These are phyloP conservation scores for Straminergon stramineum DNA, from an alignment of 225 moss, liverwort and hornwort species.

Conservation along the genomic window DNA sequence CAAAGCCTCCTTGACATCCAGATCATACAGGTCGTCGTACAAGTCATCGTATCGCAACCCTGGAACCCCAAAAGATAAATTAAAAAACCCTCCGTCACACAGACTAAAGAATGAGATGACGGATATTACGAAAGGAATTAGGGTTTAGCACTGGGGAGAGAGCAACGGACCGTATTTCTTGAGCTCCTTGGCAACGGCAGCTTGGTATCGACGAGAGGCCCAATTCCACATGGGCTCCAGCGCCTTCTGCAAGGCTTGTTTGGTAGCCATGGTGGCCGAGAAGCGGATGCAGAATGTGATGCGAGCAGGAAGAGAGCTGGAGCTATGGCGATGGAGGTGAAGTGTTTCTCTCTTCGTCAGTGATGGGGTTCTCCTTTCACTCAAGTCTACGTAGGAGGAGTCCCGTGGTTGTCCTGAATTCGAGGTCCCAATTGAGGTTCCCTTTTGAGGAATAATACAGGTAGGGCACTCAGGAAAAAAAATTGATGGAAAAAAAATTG, in stretches of 20 bases:
- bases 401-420: background rate
- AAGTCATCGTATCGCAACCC: constrained; percentile 57
- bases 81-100: background rate
- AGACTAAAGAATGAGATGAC: background rate
- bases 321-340: background rate
- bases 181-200: constrained; percentile 79
- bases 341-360: background rate
- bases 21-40: constrained; percentile 43
- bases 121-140: background rate
- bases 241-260: constrained; percentile 41
- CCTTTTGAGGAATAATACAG: background rate
- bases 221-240: constrained; percentile 83
- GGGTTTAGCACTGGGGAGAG: background rate
- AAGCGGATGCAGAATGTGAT: background rate
- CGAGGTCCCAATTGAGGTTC: background rate
- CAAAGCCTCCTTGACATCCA: constrained; percentile 59
- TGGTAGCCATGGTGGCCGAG: constrained; percentile 8
- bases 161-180: constrained; percentile 73
- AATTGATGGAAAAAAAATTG: background rate
- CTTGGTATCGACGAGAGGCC: constrained; percentile 88
- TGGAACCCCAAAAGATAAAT: background rate
- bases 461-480: too few species aligned
- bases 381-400: background rate
- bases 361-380: background rate
- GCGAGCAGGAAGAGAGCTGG: background rate